Evolutionary conservation across 768 basidiomycete genomes (phyloP), one percentile per base, ranked within the genome.

Genomic region (Pholiota conissans): DNA sequence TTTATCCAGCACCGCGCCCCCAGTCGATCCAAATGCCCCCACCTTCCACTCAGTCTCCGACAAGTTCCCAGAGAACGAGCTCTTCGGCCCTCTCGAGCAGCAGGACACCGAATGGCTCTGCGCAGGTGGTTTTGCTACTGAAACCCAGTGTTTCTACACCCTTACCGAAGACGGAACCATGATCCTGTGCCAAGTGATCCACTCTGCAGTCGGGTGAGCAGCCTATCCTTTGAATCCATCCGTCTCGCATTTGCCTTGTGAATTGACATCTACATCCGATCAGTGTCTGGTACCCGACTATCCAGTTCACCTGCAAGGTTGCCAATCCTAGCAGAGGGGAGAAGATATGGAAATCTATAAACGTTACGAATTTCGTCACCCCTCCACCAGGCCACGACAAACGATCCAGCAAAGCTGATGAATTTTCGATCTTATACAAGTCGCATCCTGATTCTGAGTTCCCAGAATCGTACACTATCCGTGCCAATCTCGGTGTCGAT

Each of bases 291-390:
- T 95, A 91, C 68, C 95, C 97, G 3, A 92, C 89, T 28, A 87
- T 96, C 65, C 96, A 99, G 73, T 93, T 98, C 72, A 91, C 87
- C 3, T 95, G 87, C 85, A 96, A 95, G 74, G 74, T 90, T 50
- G 88, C 84, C 76, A 84, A 97, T 67, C 87, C 93, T 5, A 79
- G 82, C 60, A 92, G 87, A 18, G 84, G 85, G 55, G 81, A 90
- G 65, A 81, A 74, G 46, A 77, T 76, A 57, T 99, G 95, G 95
- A 91, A 90, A 71, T 93, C 92, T 26, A 69, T 93, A 70, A 94
- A 93, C 57, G 90, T 91, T 35, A 77, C 79, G 67, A 90, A 92
- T 71, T 95, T 94, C 67, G 79, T 81, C 52, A 84, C 85, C 14
- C 84, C 91, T 0, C 86, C 86, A n/a, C 82, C 88, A 26, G 80